Conservation (phyloP, 345 rosid genomes). For the Pseudoturritis turrita region DNA sequence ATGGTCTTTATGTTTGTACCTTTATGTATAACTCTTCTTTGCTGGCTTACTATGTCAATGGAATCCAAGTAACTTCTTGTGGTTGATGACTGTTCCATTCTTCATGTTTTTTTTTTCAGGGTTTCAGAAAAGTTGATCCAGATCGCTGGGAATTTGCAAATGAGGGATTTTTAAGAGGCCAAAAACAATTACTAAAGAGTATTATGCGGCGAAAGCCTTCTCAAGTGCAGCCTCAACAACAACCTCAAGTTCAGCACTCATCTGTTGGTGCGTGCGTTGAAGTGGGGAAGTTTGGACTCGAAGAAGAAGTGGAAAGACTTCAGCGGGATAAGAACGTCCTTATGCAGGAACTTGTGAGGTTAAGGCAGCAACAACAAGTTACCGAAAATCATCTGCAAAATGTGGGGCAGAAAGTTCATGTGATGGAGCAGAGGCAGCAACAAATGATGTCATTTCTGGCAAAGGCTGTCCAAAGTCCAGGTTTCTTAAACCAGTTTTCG, state of each 20-base stretch:
- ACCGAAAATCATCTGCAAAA: conserved; percentile 74
- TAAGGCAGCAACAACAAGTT: conserved; percentile 83
- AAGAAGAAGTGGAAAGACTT: conserved; percentile 81
- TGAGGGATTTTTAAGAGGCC: conserved; percentile 83
- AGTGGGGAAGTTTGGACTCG: conserved; percentile 84
- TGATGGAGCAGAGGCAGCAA: conserved; percentile 92
- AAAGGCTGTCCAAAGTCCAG: conserved; percentile 80
- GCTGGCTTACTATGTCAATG: conserved; percentile 1
- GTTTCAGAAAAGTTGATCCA: conserved; percentile 86
- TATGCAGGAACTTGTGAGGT: conserved; percentile 87
- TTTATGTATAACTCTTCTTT: neutral
- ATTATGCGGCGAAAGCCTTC: conserved; percentile 71
- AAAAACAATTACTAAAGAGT: conserved; percentile 60
- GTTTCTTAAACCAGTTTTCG: conserved; percentile 69
- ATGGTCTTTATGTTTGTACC: neutral
- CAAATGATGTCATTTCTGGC: conserved; percentile 92
- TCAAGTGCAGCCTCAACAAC: conserved; percentile 51
- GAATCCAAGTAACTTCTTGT: neutral
- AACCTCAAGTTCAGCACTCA: conserved; percentile 57
- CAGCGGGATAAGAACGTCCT: conserved; percentile 87
- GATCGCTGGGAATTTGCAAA: conserved; percentile 91
- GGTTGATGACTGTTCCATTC: conserved; percentile 15
- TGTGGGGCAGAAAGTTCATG: conserved; percentile 77
- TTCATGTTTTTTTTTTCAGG: conserved; percentile 41
- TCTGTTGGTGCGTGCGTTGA: conserved; percentile 77